These are phyloP conservation scores for Ziziphus jujuba DNA, from an alignment of 306 rosid genomes.

Conservation along the genomic window DNA sequence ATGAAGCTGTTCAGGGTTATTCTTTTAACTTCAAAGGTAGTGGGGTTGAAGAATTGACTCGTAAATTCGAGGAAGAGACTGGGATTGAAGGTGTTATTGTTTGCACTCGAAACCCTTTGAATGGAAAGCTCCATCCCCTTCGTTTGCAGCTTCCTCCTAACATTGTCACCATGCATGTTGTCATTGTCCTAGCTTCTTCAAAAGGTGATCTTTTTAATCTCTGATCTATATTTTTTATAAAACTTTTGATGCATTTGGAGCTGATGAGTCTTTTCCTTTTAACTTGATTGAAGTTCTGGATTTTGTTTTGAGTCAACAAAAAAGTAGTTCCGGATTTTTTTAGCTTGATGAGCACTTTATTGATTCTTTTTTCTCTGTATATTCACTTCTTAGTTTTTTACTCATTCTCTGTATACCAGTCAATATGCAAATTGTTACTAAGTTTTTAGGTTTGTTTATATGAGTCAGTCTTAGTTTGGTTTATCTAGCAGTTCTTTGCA, in stretches of 20 bases:
- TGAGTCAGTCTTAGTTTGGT: too few species aligned
- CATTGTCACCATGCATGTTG: conserved; percentile 70
- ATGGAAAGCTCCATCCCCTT: conserved; percentile 75
- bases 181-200: conserved; percentile 60
- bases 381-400: too few species aligned
- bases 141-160: conserved; percentile 96
- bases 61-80: conserved; percentile 73
- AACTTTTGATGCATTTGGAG: background rate
- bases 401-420: too few species aligned
- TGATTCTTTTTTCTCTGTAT: too few species aligned
- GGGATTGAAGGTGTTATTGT: conserved; percentile 71
- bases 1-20: conserved; percentile 49
- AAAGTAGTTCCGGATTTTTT: too few species aligned
- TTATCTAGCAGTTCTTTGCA: too few species aligned
- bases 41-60: conserved; percentile 73
- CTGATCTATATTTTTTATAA: background rate
- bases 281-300: too few species aligned
- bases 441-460: too few species aligned
- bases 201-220: conserved; percentile 45
- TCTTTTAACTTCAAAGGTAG: conserved; percentile 68
- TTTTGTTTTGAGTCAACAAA: too few species aligned
- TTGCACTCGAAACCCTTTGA: conserved; percentile 74
- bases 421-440: too few species aligned
- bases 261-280: background rate
- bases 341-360: too few species aligned